phyloP scores from a whole-genome alignment of 768 basidiomycete species.

The Auriscalpium orientale region DNA sequence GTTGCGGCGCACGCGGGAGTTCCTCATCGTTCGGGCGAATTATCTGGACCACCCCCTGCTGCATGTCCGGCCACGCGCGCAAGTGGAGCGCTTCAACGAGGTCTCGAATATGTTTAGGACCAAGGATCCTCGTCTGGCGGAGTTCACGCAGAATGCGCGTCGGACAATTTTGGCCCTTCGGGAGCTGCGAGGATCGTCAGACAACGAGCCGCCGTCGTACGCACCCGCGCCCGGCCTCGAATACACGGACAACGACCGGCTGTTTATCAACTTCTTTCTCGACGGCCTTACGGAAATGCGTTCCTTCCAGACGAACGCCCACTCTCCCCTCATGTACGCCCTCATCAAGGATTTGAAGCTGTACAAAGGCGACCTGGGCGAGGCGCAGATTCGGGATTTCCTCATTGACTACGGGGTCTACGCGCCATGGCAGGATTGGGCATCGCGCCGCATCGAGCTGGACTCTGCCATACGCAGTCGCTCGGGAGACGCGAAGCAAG shows the following conservation, averaged over 20 bases:
- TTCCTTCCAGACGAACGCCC: constrained; percentile 56
- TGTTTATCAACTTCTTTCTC: constrained; percentile 52
- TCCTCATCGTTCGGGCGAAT: constrained; percentile 37
- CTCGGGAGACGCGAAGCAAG: background rate
- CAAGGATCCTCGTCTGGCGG: constrained; percentile 31
- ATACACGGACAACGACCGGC: constrained; percentile 48
- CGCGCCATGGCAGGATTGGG: constrained; percentile 74
- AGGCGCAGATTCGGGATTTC: constrained; percentile 35
- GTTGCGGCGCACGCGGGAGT: constrained; percentile 45
- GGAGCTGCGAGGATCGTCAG: background rate
- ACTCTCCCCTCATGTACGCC: constrained; percentile 38
- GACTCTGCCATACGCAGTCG: background rate
- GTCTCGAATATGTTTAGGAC: constrained; percentile 43
- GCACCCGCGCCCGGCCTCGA: constrained; percentile 20
- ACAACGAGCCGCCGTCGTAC: constrained; percentile 22
- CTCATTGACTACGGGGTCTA: constrained; percentile 68
- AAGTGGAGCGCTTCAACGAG: constrained; percentile 42
- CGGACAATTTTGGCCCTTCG: constrained; percentile 26
- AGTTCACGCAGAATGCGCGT: constrained; percentile 46
- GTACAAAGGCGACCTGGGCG: constrained; percentile 24
- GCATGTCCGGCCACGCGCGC: constrained; percentile 51
- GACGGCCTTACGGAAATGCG: constrained; percentile 43
- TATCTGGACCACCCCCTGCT: constrained; percentile 48
- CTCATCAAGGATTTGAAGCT: constrained; percentile 53
- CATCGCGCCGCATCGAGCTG: constrained; percentile 11